Conservation (phyloP, 192 early-diverging fungal species). For the Jimgerdemannia flammicorona region DNA sequence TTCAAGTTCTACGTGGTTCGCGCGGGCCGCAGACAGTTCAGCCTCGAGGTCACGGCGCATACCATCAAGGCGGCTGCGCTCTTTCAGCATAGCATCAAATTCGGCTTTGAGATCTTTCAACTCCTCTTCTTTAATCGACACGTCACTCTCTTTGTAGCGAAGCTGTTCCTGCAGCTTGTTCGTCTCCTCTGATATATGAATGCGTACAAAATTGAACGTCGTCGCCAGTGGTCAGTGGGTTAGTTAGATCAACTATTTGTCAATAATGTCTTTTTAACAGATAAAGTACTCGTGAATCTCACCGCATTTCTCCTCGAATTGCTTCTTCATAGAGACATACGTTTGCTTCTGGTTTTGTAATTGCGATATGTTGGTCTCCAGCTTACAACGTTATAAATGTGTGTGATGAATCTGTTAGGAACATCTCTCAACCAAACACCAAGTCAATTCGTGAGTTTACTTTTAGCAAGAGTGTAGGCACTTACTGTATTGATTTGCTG, state of each 20-base stretch:
- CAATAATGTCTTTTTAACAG: neutral
- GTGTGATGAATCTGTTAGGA: neutral
- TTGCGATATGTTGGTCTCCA: constrained; percentile 34
- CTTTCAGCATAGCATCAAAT: constrained; percentile 20
- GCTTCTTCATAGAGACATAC: constrained; percentile 29
- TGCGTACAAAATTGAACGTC: no score
- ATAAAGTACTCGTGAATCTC: constrained; percentile 4
- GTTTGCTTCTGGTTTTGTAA: constrained; percentile 38
- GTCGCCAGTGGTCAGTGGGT: no score
- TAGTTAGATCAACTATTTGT: no score
- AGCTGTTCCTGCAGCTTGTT: constrained; percentile 36
- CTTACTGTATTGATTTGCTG: constrained; percentile 38
- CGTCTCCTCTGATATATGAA: constrained; percentile 28
- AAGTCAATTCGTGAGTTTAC: neutral
- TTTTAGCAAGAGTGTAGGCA: neutral
- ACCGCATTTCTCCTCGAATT: constrained; percentile 41
- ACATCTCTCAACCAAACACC: neutral
- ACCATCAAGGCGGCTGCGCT: constrained; percentile 29
- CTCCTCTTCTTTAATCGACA: constrained; percentile 22
- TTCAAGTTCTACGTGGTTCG: constrained; percentile 29
- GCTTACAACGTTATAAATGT: constrained; percentile 2
- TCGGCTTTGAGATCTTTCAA: constrained; percentile 26
- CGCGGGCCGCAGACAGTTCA: constrained; percentile 24
- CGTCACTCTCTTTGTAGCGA: constrained; percentile 29
- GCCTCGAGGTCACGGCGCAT: constrained; percentile 22